Evolutionary conservation across 202 grass and related monocot species (phyloP).

Genomic region (Hordeum pubiflorum): DNA sequence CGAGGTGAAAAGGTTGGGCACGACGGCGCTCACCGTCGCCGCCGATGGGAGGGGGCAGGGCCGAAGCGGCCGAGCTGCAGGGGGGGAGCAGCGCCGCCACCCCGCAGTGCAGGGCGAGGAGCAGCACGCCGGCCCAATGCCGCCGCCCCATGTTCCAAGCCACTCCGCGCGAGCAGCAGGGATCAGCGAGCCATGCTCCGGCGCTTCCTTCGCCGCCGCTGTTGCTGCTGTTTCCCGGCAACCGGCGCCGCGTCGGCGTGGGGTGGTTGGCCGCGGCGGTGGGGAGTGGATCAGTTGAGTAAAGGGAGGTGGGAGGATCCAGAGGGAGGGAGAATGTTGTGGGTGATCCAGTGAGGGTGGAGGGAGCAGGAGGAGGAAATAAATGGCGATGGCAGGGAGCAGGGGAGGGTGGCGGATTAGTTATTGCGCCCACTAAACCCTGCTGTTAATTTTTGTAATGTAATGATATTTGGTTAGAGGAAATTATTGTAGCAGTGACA

Average conservation of each 20-base stretch:
- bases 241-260: neutral
- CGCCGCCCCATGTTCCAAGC: slow-evolving; percentile 17
- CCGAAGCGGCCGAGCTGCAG: slow-evolving; percentile 1
- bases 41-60: neutral
- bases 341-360: neutral
- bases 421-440: slow-evolving; percentile 21
- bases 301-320: neutral
- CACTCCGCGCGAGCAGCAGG: neutral
- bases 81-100: slow-evolving; percentile 5
- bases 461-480: too few relatives aligned
- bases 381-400: slow-evolving; percentile 25
- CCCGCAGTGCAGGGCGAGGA: slow-evolving; percentile 49
- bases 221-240: neutral
- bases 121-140: slow-evolving; percentile 16
- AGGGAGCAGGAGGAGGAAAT: neutral
- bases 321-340: neutral
- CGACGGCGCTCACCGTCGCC: slow-evolving; percentile 31
- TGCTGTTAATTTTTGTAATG: neutral
- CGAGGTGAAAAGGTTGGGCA: neutral
- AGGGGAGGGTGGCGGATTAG: slow-evolving; percentile 16
- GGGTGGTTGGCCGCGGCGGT: slow-evolving; percentile 22
- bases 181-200: slow-evolving; percentile 24
- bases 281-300: slow-evolving; percentile 32
- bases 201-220: too few relatives aligned
- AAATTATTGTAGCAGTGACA: neutral